A percentile compares a stretch with the other conserved stretches of the same genome.
These are phyloP conservation scores for Aspergillus novofumigatus DNA, from an alignment of 2,329 filamentous ascomycete genomes.

Conservation along the genomic window DNA sequence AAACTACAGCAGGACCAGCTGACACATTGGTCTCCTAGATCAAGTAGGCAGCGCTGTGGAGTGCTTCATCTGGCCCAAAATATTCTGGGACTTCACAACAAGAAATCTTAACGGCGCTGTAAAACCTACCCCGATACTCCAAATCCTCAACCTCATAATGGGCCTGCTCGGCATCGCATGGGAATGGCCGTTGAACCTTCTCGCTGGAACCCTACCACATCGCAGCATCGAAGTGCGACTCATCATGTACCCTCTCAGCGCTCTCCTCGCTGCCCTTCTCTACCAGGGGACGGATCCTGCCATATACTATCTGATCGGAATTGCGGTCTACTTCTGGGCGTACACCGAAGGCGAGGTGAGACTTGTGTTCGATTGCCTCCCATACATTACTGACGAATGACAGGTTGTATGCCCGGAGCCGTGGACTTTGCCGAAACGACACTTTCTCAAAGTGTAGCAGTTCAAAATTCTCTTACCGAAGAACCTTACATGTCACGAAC, in stretches of 20 bases:
- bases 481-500: constrained; percentile 9
- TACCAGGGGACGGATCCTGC: constrained; percentile 93
- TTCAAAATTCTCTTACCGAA: neutral
- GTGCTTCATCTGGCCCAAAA: constrained; percentile 96
- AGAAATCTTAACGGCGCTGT: constrained; percentile 83
- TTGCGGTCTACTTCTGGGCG: constrained; percentile 90
- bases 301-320: constrained; percentile 83
- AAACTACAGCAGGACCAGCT: constrained; percentile 11
- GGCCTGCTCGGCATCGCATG: constrained; percentile 74
- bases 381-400: constrained; percentile 8
- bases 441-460: constrained; percentile 25
- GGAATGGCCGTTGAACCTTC: constrained; percentile 80
- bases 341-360: constrained; percentile 92
- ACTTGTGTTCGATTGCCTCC: neutral
- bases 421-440: constrained; percentile 59
- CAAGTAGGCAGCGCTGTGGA: constrained; percentile 80
- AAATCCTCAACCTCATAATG: constrained; percentile 83
- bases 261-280: constrained; percentile 69
- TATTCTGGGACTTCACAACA: constrained; percentile 96
- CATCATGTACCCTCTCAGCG: constrained; percentile 73
- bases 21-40: constrained; percentile 51
- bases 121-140: constrained; percentile 80
- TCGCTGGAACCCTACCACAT: constrained; percentile 76
- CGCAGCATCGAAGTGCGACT: constrained; percentile 83
- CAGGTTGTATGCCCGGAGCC: constrained; percentile 66